Percentiles rank a stretch among this genome's conserved stretches.
These are phyloP conservation scores for Hippophae gyantsensis DNA, from an alignment of 306 rosid species.

Conservation along the genomic window DNA sequence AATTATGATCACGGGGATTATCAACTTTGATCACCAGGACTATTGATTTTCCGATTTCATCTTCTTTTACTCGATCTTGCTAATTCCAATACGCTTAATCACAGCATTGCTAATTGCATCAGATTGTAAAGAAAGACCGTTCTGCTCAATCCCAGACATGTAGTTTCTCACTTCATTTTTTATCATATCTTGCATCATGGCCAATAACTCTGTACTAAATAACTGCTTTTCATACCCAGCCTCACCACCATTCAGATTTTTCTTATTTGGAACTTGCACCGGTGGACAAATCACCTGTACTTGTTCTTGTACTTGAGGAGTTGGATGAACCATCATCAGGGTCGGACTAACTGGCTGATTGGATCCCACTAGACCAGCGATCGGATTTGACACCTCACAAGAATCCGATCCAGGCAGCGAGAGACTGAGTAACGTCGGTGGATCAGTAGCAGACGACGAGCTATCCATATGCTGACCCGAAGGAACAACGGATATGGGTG, in stretches of 20 bases:
- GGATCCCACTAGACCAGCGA: slow-evolving; percentile 10
- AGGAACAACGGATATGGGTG: slow-evolving; percentile 11
- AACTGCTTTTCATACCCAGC: slow-evolving; percentile 36
- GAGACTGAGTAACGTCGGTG: slow-evolving; percentile 52
- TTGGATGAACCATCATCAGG: background rate
- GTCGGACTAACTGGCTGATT: slow-evolving; percentile 2
- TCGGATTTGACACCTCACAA: slow-evolving; percentile 6
- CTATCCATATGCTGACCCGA: slow-evolving; percentile 20
- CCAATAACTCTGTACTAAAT: slow-evolving; percentile 50
- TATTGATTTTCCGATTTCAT: background rate
- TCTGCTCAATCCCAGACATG: slow-evolving; percentile 64
- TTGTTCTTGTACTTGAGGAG: background rate
- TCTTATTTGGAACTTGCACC: background rate
- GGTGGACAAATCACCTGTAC: background rate
- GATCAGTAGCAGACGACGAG: slow-evolving; percentile 34
- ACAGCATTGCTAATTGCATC: slow-evolving; percentile 53
- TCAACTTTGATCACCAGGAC: slow-evolving; percentile 9
- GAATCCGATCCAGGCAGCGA: slow-evolving; percentile 58
- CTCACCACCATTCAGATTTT: background rate
- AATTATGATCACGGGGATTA: slow-evolving; percentile 5
- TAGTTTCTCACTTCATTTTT: slow-evolving; percentile 63
- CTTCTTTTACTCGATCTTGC: slow-evolving; percentile 36
- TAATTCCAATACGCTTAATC: slow-evolving; percentile 45
- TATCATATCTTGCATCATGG: slow-evolving; percentile 73
- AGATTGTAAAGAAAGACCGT: slow-evolving; percentile 43